Conservation (phyloP, 176 grass and related monocot genomes). For the Ampelocalamus luodianensis region DNA sequence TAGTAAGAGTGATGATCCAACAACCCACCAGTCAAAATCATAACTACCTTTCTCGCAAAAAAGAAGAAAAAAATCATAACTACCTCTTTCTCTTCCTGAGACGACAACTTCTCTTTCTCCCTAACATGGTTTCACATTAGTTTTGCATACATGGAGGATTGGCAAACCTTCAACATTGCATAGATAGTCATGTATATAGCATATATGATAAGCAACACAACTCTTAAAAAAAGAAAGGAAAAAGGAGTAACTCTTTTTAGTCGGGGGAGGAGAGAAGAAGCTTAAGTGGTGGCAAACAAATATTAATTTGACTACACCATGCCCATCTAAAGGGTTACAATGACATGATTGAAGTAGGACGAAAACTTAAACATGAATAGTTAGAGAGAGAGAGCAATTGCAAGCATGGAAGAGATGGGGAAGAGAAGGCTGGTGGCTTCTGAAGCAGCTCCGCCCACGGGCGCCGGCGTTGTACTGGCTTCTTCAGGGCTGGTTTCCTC, state of each 20-base stretch:
- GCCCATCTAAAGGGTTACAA: neutral
- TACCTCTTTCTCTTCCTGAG: neutral
- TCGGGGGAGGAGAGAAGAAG: neutral
- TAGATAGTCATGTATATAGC: no score
- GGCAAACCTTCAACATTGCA: no score
- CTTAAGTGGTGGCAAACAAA: neutral
- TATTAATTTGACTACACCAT: neutral
- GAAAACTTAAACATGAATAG: slow-evolving; percentile 3
- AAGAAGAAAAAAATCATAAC: no score
- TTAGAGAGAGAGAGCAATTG: neutral
- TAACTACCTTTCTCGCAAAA: neutral
- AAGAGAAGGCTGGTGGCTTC: neutral
- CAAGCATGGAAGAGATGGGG: slow-evolving; percentile 8
- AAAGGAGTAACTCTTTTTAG: no score
- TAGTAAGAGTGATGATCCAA: neutral
- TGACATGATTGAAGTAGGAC: no score
- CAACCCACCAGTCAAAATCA: neutral
- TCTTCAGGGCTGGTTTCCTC: neutral
- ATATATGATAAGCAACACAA: no score
- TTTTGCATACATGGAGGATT: no score
- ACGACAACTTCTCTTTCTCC: no score
- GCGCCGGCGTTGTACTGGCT: neutral
- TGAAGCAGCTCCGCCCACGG: slow-evolving; percentile 9
- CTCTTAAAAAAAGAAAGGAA: neutral
- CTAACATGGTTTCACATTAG: no score